phyloP scores from a whole-genome alignment of 768 basidiomycete species.

The Fomitopsis serialis region DNA sequence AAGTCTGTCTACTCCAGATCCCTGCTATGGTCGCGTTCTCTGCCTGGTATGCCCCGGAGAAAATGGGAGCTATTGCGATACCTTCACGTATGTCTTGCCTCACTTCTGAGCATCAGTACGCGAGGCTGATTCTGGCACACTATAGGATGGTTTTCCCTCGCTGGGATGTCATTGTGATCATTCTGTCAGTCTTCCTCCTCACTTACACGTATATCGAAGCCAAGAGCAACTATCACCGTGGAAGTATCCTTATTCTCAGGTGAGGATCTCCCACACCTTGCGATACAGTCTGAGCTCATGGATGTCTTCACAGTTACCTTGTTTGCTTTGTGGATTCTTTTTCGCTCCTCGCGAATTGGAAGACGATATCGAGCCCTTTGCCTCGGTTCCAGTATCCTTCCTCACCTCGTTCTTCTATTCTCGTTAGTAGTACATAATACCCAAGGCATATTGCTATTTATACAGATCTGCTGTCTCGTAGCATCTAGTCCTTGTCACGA shows the following conservation, averaged over 20 bases:
- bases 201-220: conserved; percentile 99
- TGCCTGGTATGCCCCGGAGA: conserved; percentile 85
- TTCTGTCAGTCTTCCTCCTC: conserved; percentile 94
- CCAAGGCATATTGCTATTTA: background rate
- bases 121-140: background rate
- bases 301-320: conserved; percentile 61
- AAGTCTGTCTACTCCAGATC: conserved; percentile 95
- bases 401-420: conserved; percentile 1
- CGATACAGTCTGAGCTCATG: conserved; percentile 6
- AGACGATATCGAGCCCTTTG: conserved; percentile 15
- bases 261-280: conserved; percentile 25
- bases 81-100: conserved; percentile 79
- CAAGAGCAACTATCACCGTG: conserved; percentile 97
- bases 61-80: conserved; percentile 80
- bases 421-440: conserved; percentile 3
- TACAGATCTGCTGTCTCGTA: background rate
- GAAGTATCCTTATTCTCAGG: conserved; percentile 93
- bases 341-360: conserved; percentile 54
- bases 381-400: background rate
- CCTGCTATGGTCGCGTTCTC: conserved; percentile 99
- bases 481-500: background rate
- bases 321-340: conserved; percentile 90
- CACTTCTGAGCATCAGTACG: no score
- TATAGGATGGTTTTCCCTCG: conserved; percentile 91
- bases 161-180: conserved; percentile 95